Evolutionary conservation across 805 yeast species (phyloP), one percentile per base, ranked within the genome.

Genomic region (Saccharomycopsis fermentans): DNA sequence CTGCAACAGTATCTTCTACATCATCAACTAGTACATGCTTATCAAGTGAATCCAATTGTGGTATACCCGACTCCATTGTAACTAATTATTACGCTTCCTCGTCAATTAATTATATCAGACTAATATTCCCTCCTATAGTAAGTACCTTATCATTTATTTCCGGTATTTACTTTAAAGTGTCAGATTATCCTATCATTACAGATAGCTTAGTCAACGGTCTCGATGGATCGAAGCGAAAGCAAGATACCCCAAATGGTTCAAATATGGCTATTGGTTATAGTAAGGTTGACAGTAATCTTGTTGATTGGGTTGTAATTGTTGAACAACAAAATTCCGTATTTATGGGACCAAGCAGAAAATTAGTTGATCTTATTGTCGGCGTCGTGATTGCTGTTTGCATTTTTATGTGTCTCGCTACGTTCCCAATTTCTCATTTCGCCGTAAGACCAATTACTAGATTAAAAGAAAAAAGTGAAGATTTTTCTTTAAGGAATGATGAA

Each of bases 371-470:
- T 55, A 84, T 88, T 60, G 77, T 84, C 52, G 95, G 94, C 4
- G 84, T 87, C 1, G 89, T 87, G 26, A 73, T 90, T 40, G 95
- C 87, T 1, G 81, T 87, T 21, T 94, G 94, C 3, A 87, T 74
- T 0, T 79, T 86, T 62, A 81, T 89, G 75, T 82, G 87, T 63
- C 61, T 87, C 1, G 68, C 87, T n/a, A 88, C 96, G 0, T 80
- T 90, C 68, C 91, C 94, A 4, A 70, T 90, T 57, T 90, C 96
- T 0, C 90, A 87, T 60, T 86, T 83, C 75, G 90, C 91, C 37
- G 91, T 90, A 5, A 72, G 87, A 63, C 97, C 97, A 0, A 89
- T 90, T 59, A 79, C 88, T 50, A 78, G 83, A 59, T 74, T 90
- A 50, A 90, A 87, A 66, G 82, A 82, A 62, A 96, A 96, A 0